These are phyloP conservation scores for Tylopilus sp. DNA, from an alignment of 768 basidiomycete species.

Conservation along the genomic window DNA sequence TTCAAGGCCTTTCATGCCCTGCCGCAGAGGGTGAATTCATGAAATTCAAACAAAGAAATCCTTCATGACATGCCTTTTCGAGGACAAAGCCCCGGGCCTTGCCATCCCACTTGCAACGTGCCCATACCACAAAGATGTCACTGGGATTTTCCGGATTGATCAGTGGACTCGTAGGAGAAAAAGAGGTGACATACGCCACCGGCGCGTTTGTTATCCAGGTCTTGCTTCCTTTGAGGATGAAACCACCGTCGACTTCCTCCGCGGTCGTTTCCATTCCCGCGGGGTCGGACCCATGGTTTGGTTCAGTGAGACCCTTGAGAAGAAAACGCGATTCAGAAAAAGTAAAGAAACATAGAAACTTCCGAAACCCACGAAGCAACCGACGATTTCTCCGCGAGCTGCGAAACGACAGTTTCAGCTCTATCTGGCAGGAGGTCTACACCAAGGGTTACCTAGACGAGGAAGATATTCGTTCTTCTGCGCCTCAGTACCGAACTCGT, in stretches of 20 bases:
- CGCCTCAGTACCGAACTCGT: conserved; percentile 82
- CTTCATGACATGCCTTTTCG: conserved; percentile 61
- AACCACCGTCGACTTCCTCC: conserved; percentile 81
- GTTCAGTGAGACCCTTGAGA: conserved; percentile 85
- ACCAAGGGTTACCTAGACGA: conserved; percentile 53
- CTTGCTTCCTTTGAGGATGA: conserved; percentile 85
- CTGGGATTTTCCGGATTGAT: conserved; percentile 35
- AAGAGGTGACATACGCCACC: conserved; percentile 59
- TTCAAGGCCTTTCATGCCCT: conserved; percentile 80
- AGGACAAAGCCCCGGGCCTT: conserved; percentile 88
- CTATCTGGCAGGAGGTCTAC: neutral
- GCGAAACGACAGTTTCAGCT: conserved; percentile 7
- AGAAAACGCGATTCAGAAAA: neutral
- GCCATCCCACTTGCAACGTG: conserved; percentile 89
- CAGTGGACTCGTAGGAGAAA: conserved; percentile 2
- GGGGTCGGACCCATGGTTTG: conserved; percentile 96
- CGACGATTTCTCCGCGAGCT: conserved; percentile 85
- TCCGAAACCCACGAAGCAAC: conserved; percentile 76
- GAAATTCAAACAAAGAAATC: neutral
- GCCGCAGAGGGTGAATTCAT: neutral
- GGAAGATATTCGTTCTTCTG: conserved; percentile 94
- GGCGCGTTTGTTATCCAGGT: conserved; percentile 98
- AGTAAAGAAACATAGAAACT: neutral
- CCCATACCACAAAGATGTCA: conserved; percentile 93
- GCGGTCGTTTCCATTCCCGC: conserved; percentile 97